A percentile compares a stretch with the other conserved stretches of the same genome.
phyloP scores from a whole-genome alignment of 129 eudicot genomes.

The Centella asiatica region DNA sequence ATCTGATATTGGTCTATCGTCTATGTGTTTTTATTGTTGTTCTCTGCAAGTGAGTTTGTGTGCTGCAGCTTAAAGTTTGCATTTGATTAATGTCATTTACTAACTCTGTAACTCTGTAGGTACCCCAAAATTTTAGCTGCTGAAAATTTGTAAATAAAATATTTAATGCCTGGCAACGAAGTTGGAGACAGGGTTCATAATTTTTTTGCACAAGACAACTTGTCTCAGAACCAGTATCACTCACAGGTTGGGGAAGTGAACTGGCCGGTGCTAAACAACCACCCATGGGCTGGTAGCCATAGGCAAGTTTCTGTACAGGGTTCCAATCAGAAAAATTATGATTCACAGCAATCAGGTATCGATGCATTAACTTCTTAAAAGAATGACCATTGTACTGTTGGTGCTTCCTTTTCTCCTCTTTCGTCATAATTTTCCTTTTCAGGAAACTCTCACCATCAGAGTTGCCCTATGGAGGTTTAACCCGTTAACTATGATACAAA shows the following conservation, averaged over 20 bases:
- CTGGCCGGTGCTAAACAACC: conserved; percentile 54
- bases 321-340: conserved; percentile 44
- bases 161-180: conserved; percentile 97
- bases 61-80: not conserved
- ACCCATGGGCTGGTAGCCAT: conserved; percentile 58
- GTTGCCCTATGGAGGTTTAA: no score
- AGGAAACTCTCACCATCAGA: no score
- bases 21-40: conserved; percentile 10
- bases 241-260: conserved; percentile 53
- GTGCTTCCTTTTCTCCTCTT: not conserved
- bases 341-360: conserved; percentile 58
- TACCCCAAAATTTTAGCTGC: conserved; percentile 17
- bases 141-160: conserved; percentile 23
- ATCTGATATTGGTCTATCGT: no score
- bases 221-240: conserved; percentile 52
- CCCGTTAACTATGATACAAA: no score
- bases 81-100: conserved; percentile 7
- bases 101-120: conserved; percentile 12
- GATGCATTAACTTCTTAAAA: conserved; percentile 2
- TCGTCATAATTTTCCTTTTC: no score
- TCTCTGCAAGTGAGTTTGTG: conserved; percentile 11
- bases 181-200: conserved; percentile 95
- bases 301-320: conserved; percentile 40
- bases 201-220: conserved; percentile 78
- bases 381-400: no score